These are phyloP conservation scores for Psilocybe cubensis DNA, from an alignment of 768 basidiomycete species.

Conservation along the genomic window DNA sequence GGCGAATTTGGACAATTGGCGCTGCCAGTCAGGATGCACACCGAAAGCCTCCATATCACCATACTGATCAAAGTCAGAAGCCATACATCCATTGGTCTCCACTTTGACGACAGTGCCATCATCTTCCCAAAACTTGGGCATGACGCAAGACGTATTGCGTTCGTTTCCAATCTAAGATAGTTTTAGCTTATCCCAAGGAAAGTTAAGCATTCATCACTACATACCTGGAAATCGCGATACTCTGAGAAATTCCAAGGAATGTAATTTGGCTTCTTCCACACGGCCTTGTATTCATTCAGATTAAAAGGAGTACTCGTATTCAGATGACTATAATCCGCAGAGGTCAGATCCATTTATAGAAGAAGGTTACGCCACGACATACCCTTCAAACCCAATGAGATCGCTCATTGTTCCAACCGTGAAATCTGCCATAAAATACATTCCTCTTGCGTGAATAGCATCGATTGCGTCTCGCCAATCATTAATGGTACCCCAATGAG, in stretches of 20 bases:
- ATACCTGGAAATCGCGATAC: slow-evolving; percentile 81
- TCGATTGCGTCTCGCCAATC: slow-evolving; percentile 83
- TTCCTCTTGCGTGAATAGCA: slow-evolving; percentile 75
- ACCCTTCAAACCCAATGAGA: slow-evolving; percentile 86
- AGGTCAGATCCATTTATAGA: slow-evolving; percentile 7
- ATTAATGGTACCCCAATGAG: slow-evolving; percentile 85
- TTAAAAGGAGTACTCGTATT: slow-evolving; percentile 83
- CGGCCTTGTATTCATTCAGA: slow-evolving; percentile 69
- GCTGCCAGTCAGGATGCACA: slow-evolving; percentile 93
- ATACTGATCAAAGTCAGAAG: slow-evolving; percentile 92
- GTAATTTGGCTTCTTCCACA: slow-evolving; percentile 78
- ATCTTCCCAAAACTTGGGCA: slow-evolving; percentile 84
- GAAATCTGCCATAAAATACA: slow-evolving; percentile 95
- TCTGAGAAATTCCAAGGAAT: slow-evolving; percentile 86
- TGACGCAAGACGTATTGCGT: slow-evolving; percentile 72
- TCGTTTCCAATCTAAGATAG: slow-evolving; percentile 61
- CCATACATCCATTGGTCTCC: slow-evolving; percentile 70
- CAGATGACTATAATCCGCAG: slow-evolving; percentile 53
- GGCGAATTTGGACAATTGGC: slow-evolving; percentile 93
- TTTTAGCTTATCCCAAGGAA: slow-evolving; percentile 3
- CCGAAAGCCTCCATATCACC: slow-evolving; percentile 98
- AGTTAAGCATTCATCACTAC: slow-evolving; percentile 22
- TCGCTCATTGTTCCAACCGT: slow-evolving; percentile 94
- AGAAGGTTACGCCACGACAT: slow-evolving; percentile 10
- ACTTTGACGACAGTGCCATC: slow-evolving; percentile 66